Percentiles rank a stretch among this genome's conserved stretches.
phyloP scores from a whole-genome alignment of 129 eudicot genomes.

The Flaveria ramosissima region DNA sequence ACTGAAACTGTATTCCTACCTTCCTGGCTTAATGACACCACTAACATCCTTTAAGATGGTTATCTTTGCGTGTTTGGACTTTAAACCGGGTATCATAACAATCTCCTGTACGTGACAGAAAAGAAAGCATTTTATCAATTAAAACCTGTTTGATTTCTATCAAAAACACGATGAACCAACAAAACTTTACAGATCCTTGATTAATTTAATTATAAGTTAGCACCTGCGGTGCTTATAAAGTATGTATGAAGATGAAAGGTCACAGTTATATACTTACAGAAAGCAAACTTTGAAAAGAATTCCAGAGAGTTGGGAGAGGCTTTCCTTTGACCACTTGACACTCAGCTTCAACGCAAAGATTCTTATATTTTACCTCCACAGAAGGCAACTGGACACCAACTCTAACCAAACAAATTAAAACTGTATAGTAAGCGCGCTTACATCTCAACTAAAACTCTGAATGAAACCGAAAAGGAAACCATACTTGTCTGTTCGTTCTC shows the following conservation, averaged over 20 bases:
- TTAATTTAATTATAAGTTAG: too few species aligned
- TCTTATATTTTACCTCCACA: slow-evolving; percentile 55
- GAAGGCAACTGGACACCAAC: slow-evolving; percentile 56
- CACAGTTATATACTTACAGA: slow-evolving; percentile 37
- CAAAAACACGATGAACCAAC: neutral
- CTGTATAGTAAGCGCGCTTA: neutral
- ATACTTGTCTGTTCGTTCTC: slow-evolving; percentile 59
- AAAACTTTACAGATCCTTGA: neutral
- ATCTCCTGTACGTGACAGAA: slow-evolving; percentile 44
- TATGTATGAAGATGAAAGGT: neutral
- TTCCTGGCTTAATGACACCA: slow-evolving; percentile 75
- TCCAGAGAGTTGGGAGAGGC: too few species aligned
- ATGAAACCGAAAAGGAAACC: neutral
- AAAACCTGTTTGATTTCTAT: neutral
- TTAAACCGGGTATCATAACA: slow-evolving; percentile 50
- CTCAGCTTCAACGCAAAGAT: slow-evolving; percentile 60
- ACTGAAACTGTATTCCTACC: slow-evolving; percentile 34
- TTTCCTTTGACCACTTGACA: slow-evolving; percentile 46
- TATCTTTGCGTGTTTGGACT: slow-evolving; percentile 46
- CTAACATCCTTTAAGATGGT: slow-evolving; percentile 56
- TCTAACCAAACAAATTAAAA: slow-evolving; percentile 37
- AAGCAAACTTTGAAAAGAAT: slow-evolving; percentile 45
- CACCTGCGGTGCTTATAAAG: too few species aligned
- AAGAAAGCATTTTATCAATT: neutral
- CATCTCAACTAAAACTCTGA: too few species aligned